phyloP scores from a whole-genome alignment of 2,329 filamentous ascomycete genomes.

The Zalaria sp. region DNA sequence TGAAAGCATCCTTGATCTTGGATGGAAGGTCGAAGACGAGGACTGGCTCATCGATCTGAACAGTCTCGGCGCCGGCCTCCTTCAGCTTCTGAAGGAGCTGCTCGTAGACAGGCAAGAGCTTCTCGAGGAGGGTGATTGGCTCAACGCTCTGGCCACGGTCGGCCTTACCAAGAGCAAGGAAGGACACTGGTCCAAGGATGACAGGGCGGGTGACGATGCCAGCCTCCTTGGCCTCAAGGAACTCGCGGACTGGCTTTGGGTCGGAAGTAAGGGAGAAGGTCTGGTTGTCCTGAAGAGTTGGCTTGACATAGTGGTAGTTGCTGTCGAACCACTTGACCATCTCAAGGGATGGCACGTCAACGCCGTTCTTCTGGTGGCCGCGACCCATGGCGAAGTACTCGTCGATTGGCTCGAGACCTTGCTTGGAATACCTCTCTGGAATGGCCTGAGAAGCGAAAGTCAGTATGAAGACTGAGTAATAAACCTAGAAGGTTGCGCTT shows the following conservation, averaged over 20 bases:
- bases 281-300: slow-evolving; percentile 93
- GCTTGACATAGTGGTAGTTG: slow-evolving; percentile 99
- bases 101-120: slow-evolving; percentile 87
- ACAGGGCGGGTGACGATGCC: slow-evolving; percentile 88
- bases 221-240: slow-evolving; percentile 94
- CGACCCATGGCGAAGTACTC: slow-evolving; percentile 99
- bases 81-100: slow-evolving; percentile 89
- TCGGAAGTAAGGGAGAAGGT: slow-evolving; percentile 75
- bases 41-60: slow-evolving; percentile 96
- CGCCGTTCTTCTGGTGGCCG: slow-evolving; percentile 87
- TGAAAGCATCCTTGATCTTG: slow-evolving; percentile 93
- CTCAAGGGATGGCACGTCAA: slow-evolving; percentile 75
- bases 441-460: slow-evolving; percentile 45
- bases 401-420: slow-evolving; percentile 77
- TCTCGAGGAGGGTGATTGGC: slow-evolving; percentile 85
- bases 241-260: slow-evolving; percentile 90
- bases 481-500: slow-evolving; percentile 28
- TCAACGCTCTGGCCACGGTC: slow-evolving; percentile 85
- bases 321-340: slow-evolving; percentile 99
- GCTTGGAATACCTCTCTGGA: slow-evolving; percentile 84
- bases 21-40: slow-evolving; percentile 86
- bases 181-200: slow-evolving; percentile 88
- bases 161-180: slow-evolving; percentile 95
- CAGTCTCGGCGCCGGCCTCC: slow-evolving; percentile 85
- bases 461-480: background rate